Evolutionary conservation across 129 eudicot genomes (phyloP), one percentile per base, ranked within the genome.

Genomic region (Cynara cardunculus): DNA sequence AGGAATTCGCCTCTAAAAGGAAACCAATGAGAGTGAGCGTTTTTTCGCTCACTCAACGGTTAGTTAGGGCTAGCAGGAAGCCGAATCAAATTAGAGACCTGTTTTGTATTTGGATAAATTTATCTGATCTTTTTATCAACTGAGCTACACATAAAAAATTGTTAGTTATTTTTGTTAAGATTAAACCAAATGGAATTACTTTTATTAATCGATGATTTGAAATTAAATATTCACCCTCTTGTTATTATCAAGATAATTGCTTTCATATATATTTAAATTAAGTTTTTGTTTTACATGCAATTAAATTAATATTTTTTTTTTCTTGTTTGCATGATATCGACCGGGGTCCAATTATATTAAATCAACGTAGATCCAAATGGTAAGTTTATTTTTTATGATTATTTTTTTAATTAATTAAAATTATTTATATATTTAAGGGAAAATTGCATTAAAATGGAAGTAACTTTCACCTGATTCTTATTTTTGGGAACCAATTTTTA

Each of bases 301-400:
- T 56, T 56, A 56, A 56, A 18, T 7, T 56, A 56, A 56, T 56
- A 5, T 18, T 31, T 22, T 64, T 19, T n/a, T n/a, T 64, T 14
- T 14, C 35, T 56, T 72, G 49, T 24, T 53, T 74, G 31, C 56
- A n/a, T 31, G 28, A 34, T 32, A 21, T 31, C 49, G 35, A n/a
- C 32, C 14, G 5, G 34, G 34, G 2, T 14, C 22, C 7, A 76
- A 37, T 39, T 11, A 56, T 56, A 41, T 39, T 16, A 56, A 5
- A 22, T 18, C 32, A 75, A 13, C 37, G 14, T 79, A 86, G 89
- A 86, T 74, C 89, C 89, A 8, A 86, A 86, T 74, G 89, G 89
- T 86, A 24, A 86, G 86, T 71, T 71, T 16, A 3, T 12, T 18
- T 21, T 74, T 25, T n/a, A 56, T 26, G 13, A 3, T 35, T 22